Evolutionary conservation across 331 rosid species (phyloP).

Genomic region (Stylosanthes scabra): DNA sequence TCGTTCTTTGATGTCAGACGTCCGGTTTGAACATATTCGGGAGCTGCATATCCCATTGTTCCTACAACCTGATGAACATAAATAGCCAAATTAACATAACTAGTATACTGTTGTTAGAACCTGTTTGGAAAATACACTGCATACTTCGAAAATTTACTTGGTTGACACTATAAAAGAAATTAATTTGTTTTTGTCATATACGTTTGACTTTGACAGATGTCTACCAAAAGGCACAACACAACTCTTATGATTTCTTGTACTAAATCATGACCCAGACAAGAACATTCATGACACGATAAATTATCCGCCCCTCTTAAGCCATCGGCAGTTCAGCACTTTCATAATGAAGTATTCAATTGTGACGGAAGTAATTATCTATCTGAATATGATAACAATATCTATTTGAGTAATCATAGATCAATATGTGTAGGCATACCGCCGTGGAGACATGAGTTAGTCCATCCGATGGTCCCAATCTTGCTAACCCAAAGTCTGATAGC

Average conservation of each 20-base stretch:
- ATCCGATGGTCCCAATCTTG: slow-evolving; percentile 93
- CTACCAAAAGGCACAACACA: slow-evolving; percentile 5
- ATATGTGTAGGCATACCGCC: slow-evolving; percentile 66
- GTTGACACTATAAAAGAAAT: no score
- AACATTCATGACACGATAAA: slow-evolving; percentile 21
- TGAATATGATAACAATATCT: no score
- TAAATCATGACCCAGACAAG: slow-evolving; percentile 5
- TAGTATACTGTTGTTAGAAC: background rate
- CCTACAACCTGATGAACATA: slow-evolving; percentile 81
- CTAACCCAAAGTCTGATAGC: slow-evolving; percentile 96
- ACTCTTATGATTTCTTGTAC: slow-evolving; percentile 17
- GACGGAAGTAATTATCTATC: slow-evolving; percentile 23
- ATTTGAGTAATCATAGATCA: slow-evolving; percentile 14
- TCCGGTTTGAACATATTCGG: slow-evolving; percentile 94
- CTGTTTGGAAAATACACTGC: no score
- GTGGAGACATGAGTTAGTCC: slow-evolving; percentile 97
- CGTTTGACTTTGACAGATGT: background rate
- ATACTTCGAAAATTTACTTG: no score
- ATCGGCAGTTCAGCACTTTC: background rate
- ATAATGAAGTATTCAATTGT: background rate
- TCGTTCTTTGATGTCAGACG: slow-evolving; percentile 91
- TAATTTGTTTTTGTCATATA: background rate
- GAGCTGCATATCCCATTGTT: slow-evolving; percentile 97
- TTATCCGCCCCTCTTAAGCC: slow-evolving; percentile 16
- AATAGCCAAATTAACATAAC: slow-evolving; percentile 39